Evolutionary conservation across 2,329 filamentous ascomycete genomes (phyloP).

Genomic region (Aspergillus sp.): DNA sequence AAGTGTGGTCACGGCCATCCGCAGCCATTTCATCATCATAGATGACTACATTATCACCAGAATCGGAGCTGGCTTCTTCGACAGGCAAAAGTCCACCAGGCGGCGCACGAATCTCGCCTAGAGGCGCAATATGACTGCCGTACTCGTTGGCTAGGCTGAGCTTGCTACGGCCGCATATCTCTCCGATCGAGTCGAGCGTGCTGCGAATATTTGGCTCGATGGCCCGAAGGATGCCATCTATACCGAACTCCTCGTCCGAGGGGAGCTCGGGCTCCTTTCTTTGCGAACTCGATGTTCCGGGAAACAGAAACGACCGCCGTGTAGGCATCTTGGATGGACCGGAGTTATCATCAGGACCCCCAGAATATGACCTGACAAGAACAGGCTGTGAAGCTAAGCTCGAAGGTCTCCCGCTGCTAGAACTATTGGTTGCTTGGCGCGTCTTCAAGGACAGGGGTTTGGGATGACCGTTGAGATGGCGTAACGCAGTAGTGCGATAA

Average conservation of each 20-base stretch:
- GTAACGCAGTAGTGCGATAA: conserved; percentile 32
- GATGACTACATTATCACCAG: conserved; percentile 37
- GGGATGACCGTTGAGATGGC: conserved; percentile 32
- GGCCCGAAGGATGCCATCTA: conserved; percentile 55
- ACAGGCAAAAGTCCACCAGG: conserved; percentile 39
- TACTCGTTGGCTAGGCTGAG: conserved; percentile 64
- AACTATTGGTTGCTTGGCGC: conserved; percentile 22
- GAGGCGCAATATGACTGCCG: conserved; percentile 60
- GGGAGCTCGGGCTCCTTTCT: conserved; percentile 40
- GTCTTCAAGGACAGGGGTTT: conserved; percentile 27
- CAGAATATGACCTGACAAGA: conserved; percentile 44
- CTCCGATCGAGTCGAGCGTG: conserved; percentile 62
- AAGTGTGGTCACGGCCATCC: conserved; percentile 35
- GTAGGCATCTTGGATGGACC: conserved; percentile 32
- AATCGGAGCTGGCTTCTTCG: conserved; percentile 42
- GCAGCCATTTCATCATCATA: conserved; percentile 40
- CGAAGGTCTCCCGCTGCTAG: conserved; percentile 22
- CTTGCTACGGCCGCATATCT: conserved; percentile 62
- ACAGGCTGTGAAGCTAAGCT: conserved; percentile 43
- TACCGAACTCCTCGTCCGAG: conserved; percentile 54
- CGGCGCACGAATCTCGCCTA: conserved; percentile 55
- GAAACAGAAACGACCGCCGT: conserved; percentile 32
- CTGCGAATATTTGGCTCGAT: conserved; percentile 59
- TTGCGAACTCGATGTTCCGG: conserved; percentile 21
- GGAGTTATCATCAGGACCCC: conserved; percentile 32